A percentile compares a stretch with the other conserved stretches of the same genome.
Evolutionary conservation across 2,329 filamentous ascomycete genomes (phyloP).

Genomic region (Aaosphaeria arxii): DNA sequence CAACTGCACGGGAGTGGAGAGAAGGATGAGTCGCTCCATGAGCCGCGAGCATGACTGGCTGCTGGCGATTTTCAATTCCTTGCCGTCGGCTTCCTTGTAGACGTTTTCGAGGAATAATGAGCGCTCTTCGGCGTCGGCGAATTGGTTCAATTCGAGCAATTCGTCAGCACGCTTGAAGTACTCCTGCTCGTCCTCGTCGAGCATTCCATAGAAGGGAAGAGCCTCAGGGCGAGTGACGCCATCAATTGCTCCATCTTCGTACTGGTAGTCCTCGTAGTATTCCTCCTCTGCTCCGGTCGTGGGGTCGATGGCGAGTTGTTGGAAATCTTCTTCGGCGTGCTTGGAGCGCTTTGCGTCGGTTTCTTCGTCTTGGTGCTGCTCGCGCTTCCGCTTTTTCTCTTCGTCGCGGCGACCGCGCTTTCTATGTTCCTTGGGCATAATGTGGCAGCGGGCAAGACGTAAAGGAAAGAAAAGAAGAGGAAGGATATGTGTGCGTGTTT

Average conservation of each 20-base stretch:
- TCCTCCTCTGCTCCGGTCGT: constrained; percentile 6
- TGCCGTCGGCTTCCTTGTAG: constrained; percentile 80
- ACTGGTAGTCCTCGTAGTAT: constrained; percentile 9
- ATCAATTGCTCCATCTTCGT: constrained; percentile 21
- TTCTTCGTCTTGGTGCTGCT: constrained; percentile 38
- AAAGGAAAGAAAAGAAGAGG: too few species aligned
- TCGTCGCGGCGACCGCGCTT: constrained; percentile 57
- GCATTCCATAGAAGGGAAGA: constrained; percentile 84
- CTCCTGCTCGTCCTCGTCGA: constrained; percentile 90
- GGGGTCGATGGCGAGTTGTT: constrained; percentile 13
- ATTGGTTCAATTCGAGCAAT: constrained; percentile 85
- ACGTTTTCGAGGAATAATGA: constrained; percentile 67
- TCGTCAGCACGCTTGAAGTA: constrained; percentile 91
- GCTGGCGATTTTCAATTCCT: constrained; percentile 93
- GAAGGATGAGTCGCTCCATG: constrained; percentile 84
- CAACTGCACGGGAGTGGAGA: constrained; percentile 76
- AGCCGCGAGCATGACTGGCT: constrained; percentile 93
- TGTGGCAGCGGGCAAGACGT: constrained; percentile 1
- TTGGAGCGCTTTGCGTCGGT: constrained; percentile 26
- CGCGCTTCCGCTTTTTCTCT: constrained; percentile 51
- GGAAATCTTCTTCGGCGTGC: constrained; percentile 7
- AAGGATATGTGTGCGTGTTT: too few species aligned
- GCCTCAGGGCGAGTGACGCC: constrained; percentile 46
- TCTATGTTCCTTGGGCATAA: constrained; percentile 60
- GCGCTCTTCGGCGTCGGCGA: constrained; percentile 65